A percentile compares a stretch with the other conserved stretches of the same genome.
Evolutionary conservation across 1,284 basidiomycete genomes (phyloP).

Genomic region (Marasmius sp.): DNA sequence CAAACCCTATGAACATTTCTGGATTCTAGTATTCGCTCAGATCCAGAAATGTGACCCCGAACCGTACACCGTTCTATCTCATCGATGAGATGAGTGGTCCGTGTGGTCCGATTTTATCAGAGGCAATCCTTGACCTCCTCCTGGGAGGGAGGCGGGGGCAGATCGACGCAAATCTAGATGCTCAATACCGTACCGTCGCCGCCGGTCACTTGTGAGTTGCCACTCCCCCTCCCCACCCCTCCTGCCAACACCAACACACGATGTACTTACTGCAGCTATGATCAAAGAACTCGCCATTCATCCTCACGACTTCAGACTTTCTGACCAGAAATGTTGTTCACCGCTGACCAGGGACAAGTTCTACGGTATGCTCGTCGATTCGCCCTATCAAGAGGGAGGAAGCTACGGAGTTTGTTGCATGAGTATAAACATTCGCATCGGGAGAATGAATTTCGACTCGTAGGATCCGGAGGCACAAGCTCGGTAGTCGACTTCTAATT

Average conservation of each 20-base stretch:
- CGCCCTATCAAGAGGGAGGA: slow-evolving; percentile 81
- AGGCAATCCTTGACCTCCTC: background rate
- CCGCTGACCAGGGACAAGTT: slow-evolving; percentile 97
- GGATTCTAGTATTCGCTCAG: slow-evolving; percentile 96
- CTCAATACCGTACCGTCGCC: slow-evolving; percentile 95
- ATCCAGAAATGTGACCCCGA: slow-evolving; percentile 99
- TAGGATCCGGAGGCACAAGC: slow-evolving; percentile 34
- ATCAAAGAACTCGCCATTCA: slow-evolving; percentile 92
- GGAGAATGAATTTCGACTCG: background rate
- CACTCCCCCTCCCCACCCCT: no score
- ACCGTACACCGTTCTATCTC: slow-evolving; percentile 99
- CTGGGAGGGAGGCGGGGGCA: no score
- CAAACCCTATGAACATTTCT: no score
- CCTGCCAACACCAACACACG: no score
- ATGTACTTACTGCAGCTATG: no score
- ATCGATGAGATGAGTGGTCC: slow-evolving; percentile 92
- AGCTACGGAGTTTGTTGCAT: slow-evolving; percentile 83
- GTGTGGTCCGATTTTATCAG: background rate
- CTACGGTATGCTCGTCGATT: slow-evolving; percentile 96
- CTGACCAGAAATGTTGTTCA: slow-evolving; percentile 93
- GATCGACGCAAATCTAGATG: slow-evolving; percentile 98
- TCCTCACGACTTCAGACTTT: slow-evolving; percentile 99
- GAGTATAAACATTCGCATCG: no score
- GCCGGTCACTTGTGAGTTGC: slow-evolving; percentile 86
- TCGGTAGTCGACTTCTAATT: slow-evolving; percentile 18